A percentile compares a stretch with the other conserved stretches of the same genome.
These are phyloP conservation scores for Venturiaceae sp. DNA, from an alignment of 2,329 filamentous ascomycete species.

Conservation along the genomic window DNA sequence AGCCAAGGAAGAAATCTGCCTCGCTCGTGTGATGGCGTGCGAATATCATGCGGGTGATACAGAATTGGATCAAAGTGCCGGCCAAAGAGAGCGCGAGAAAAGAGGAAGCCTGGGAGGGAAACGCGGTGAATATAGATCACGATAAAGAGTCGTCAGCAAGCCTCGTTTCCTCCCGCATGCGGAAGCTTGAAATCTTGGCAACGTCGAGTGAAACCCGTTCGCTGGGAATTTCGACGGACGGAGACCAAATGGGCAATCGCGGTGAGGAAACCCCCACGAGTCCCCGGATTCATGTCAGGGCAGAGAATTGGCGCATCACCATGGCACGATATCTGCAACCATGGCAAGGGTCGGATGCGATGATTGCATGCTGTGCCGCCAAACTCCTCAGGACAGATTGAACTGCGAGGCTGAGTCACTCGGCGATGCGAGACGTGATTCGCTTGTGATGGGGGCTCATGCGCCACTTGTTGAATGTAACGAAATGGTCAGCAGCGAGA, in stretches of 20 bases:
- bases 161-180: neutral
- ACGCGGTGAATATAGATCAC: neutral
- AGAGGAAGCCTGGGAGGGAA: neutral
- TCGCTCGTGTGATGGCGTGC: neutral
- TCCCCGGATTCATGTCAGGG: slow-evolving; percentile 1
- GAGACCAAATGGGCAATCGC: neutral
- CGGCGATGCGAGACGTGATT: neutral
- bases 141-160: neutral
- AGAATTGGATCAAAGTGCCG: neutral
- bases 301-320: neutral
- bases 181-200: neutral
- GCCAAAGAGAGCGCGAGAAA: neutral
- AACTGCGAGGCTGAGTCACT: slow-evolving; percentile 1
- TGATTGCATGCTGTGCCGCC: neutral
- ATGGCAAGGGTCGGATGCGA: neutral
- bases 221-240: neutral
- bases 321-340: neutral
- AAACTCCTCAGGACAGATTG: neutral
- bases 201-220: neutral
- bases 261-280: neutral
- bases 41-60: neutral
- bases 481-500: neutral
- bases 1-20: neutral
- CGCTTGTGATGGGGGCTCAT: neutral
- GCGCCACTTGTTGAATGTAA: neutral